Evolutionary conservation across 2,329 filamentous ascomycete species (phyloP), one percentile per base, ranked within the genome.

Genomic region (Cercospora sojina): DNA sequence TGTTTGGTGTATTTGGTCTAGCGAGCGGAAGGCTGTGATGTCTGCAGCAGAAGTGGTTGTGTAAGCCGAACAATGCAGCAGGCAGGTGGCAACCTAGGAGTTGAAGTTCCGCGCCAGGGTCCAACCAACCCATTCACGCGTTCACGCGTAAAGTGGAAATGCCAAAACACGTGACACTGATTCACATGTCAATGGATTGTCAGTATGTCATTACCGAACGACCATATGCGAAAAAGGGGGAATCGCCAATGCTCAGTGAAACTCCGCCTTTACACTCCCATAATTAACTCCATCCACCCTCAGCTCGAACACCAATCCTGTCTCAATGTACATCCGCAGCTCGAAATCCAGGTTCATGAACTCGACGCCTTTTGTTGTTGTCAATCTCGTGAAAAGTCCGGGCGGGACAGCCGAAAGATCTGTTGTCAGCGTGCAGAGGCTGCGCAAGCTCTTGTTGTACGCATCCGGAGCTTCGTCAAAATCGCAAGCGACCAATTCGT

Each of bases 291-390:
- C 90, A 74, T 93, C 90, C 12, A 93, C 90, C 79, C 91, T 90
- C 62, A 93, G 79, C 79, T 93, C 90, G 77, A 93, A 93, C 2
- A 89, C 87, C 65, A 93, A 73, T 1, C 90, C 89, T 72, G 89
- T 91, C 74, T 92, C 89, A 51, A 93, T 90, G 71, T 89, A 88
- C 90, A 94, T 92, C 80, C 93, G 90, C 5, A 93, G 85, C 10
- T 90, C 91, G 67, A 93, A 93, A 75, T 93, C 90, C 31, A 94
- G 80, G 70, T 92, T 93, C 72, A 92, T 89, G 78, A 93, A 94
- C 78, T 92, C 91, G 5, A 92, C 88, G 0, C 91, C 91, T 62
- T 90, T 84, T 2, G 91, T 93, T 12, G 91, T 93, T 16, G 90
- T 93, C 69, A 94, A 78, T 13, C 90, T 80, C 1, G 90, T 92